phyloP scores from a whole-genome alignment of 1,139 yeast genomes.

The Sugiyamaella sp. region DNA sequence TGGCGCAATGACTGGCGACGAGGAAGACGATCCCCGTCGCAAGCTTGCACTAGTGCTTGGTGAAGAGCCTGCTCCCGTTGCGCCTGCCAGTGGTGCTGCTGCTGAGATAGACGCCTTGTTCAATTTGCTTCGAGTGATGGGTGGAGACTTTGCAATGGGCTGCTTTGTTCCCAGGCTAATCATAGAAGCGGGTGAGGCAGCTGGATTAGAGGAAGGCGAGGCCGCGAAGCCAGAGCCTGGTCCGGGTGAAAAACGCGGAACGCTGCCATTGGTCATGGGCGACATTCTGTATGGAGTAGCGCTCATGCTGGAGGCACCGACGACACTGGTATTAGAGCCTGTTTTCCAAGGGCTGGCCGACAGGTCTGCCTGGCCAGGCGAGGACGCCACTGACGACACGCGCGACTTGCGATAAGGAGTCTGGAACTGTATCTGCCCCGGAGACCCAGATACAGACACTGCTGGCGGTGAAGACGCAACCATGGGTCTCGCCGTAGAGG shows the following conservation, averaged over 20 bases:
- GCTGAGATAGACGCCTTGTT: conserved; percentile 12
- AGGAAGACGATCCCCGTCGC: too few relatives aligned
- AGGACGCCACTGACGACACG: conserved; percentile 13
- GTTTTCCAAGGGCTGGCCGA: conserved; percentile 5
- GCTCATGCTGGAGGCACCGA: not conserved
- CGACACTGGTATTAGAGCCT: not conserved
- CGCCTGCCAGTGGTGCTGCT: not conserved
- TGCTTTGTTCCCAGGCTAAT: conserved; percentile 18
- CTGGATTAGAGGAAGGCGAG: not conserved
- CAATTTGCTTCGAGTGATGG: conserved; percentile 17
- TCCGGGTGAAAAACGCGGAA: not conserved
- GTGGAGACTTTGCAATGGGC: conserved; percentile 19
- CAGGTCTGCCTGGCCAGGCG: conserved; percentile 2
- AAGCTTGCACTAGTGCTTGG: too few relatives aligned
- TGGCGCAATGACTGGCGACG: not conserved
- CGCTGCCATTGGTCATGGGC: not conserved
- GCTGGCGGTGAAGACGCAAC: not conserved
- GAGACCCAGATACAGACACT: conserved; percentile 3
- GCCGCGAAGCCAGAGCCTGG: not conserved
- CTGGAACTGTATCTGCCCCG: not conserved
- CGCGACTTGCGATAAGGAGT: conserved; percentile 12
- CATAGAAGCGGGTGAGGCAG: not conserved
- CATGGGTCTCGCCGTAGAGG: conserved; percentile 2
- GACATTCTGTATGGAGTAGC: conserved; percentile 3
- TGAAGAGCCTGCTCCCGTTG: not conserved